A percentile compares a stretch with the other conserved stretches of the same genome.
Conservation (phyloP, 2,329 filamentous ascomycete species). For the Didymella glomerata region DNA sequence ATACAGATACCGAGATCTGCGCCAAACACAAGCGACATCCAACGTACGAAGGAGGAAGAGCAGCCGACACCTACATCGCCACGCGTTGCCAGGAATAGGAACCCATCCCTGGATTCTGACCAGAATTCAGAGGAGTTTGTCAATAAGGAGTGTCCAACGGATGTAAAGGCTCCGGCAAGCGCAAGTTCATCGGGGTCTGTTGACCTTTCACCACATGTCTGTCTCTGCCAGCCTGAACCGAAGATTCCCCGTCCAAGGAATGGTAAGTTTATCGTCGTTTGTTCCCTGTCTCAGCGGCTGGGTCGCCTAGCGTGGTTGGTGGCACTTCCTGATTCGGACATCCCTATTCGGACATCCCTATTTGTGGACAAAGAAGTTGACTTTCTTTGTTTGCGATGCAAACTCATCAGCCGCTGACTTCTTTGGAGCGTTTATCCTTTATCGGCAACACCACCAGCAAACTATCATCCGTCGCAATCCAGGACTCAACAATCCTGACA, state of each 20-base stretch:
- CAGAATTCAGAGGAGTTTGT: conserved; percentile 26
- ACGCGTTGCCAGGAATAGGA: conserved; percentile 37
- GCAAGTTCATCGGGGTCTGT: conserved; percentile 42
- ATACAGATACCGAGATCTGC: conserved; percentile 38
- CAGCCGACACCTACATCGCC: conserved; percentile 33
- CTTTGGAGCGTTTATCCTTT: conserved; percentile 89
- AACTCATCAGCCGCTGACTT: conserved; percentile 37
- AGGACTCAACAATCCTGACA: conserved; percentile 92
- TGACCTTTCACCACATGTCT: conserved; percentile 61
- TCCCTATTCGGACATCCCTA: conserved; percentile 13
- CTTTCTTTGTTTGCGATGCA: conserved; percentile 40
- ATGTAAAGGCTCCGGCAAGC: conserved; percentile 32
- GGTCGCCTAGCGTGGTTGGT: conserved; percentile 14
- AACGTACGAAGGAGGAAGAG: conserved; percentile 31
- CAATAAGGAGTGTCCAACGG: conserved; percentile 31
- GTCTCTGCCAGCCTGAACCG: conserved; percentile 74
- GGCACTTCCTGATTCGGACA: conserved; percentile 16
- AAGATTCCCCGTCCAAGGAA: conserved; percentile 77
- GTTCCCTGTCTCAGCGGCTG: conserved; percentile 25
- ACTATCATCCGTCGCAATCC: conserved; percentile 82
- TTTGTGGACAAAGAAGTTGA: conserved; percentile 36
- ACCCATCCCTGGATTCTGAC: conserved; percentile 31
- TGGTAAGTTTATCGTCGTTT: conserved; percentile 61
- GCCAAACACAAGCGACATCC: conserved; percentile 22
- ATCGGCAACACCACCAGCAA: conserved; percentile 90